These are phyloP conservation scores for Jatropha multifida DNA, from an alignment of 441 rosid species.

Conservation along the genomic window DNA sequence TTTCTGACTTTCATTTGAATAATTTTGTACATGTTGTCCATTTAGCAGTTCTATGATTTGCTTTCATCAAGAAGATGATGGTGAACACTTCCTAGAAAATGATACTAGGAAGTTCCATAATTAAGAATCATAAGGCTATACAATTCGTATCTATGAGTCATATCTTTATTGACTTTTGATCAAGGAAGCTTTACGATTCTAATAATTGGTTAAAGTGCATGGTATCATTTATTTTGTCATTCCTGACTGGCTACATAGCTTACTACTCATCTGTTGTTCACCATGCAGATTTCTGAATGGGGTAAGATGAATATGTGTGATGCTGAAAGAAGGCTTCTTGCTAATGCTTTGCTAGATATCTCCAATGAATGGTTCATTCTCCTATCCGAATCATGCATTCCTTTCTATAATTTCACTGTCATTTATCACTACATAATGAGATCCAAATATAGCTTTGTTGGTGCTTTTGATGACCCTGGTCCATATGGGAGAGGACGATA, in stretches of 20 bases:
- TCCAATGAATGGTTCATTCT: constrained; percentile 85
- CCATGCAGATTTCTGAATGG: constrained; percentile 75
- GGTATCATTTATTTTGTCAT: not conserved
- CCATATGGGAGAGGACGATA: constrained; percentile 91
- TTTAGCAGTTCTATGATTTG: not conserved
- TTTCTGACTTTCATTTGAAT: not conserved
- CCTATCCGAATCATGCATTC: constrained; percentile 88
- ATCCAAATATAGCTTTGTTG: constrained; percentile 71
- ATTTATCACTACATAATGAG: constrained; percentile 62
- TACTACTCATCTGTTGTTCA: constrained; percentile 7
- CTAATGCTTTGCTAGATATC: constrained; percentile 82
- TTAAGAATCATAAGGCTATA: not conserved
- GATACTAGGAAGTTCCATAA: not conserved
- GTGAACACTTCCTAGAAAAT: not conserved
- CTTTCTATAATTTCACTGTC: constrained; percentile 71
- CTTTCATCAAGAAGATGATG: not conserved
- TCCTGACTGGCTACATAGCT: not conserved
- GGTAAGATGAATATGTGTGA: constrained; percentile 97
- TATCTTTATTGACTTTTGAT: not conserved
- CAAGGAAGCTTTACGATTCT: not conserved
- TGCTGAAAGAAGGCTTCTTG: constrained; percentile 84
- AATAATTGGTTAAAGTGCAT: not conserved
- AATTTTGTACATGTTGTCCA: not conserved
- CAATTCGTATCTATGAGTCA: not conserved
- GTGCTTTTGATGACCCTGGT: constrained; percentile 86